Percentiles rank a stretch among this genome's conserved stretches.
Conservation (phyloP, 2,329 filamentous ascomycete genomes). For the Arthrobotrys pseudoclavata region DNA sequence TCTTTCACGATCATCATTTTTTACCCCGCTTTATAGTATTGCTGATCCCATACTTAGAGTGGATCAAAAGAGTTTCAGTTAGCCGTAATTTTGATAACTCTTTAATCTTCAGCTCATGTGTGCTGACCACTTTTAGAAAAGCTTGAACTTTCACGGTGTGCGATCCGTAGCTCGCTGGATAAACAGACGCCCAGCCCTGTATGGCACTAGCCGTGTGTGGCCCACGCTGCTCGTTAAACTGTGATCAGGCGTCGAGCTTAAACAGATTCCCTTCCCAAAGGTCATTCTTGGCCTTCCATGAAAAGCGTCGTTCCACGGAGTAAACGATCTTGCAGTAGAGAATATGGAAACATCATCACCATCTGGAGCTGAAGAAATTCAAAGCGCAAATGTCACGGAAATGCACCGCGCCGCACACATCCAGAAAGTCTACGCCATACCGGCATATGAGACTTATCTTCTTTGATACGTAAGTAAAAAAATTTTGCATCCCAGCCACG, state of each 20-base stretch:
- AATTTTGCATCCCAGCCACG: conserved; percentile 33
- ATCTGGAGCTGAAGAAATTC: conserved; percentile 23
- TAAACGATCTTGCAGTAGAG: conserved; percentile 22
- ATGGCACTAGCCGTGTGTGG: conserved; percentile 35
- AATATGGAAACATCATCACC: conserved; percentile 10
- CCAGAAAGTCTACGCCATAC: conserved; percentile 39
- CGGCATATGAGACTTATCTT: conserved; percentile 29
- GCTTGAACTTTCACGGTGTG: conserved; percentile 29
- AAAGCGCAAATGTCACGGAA: conserved; percentile 25
- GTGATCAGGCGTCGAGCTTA: conserved; percentile 28
- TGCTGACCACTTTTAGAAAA: conserved; percentile 42
- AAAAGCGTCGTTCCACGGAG: conserved; percentile 44
- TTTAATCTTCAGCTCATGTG: conserved; percentile 30
- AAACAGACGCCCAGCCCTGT: conserved; percentile 8
- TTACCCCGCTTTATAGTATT: conserved; percentile 50
- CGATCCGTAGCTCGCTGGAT: conserved; percentile 25
- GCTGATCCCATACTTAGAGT: conserved; percentile 34
- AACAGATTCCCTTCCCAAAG: not conserved
- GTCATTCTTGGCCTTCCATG: conserved; percentile 20
- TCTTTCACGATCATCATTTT: not conserved
- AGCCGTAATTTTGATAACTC: conserved; percentile 34
- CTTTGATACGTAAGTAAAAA: conserved; percentile 21
- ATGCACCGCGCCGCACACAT: conserved; percentile 18
- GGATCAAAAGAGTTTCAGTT: conserved; percentile 36
- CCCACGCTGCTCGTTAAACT: conserved; percentile 23